phyloP scores from a whole-genome alignment of 176 grass and related monocot species.

The bread wheat (Triticum aestivum) region IWGSC_CS_RefSeq_v2.1 NC_057795.1:360788201-360788700 shows the following conservation, averaged over 20 bases:
- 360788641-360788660: not conserved
- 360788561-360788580: not conserved
- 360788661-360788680: not conserved
- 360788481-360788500: not conserved
- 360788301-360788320: not conserved
- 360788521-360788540: not conserved
- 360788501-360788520: not conserved
- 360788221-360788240: conserved; percentile 34
- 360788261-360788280: conserved; percentile 23
- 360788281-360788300: conserved; percentile 10
- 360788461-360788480: not conserved
- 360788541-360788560: not conserved
- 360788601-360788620: not conserved
- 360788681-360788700: too few species aligned
- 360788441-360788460: conserved; percentile 11
- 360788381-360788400: conserved; percentile 34
- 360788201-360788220: conserved; percentile 32
- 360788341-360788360: conserved; percentile 41
- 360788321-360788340: conserved; percentile 1
- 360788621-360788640: not conserved
- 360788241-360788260: conserved; percentile 11
- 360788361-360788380: conserved; percentile 22
- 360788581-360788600: not conserved
- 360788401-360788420: conserved; percentile 31
- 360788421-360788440: conserved; percentile 25